Evolutionary conservation across 2,329 filamentous ascomycete species (phyloP).

Genomic region (Colletotrichum magnum): DNA sequence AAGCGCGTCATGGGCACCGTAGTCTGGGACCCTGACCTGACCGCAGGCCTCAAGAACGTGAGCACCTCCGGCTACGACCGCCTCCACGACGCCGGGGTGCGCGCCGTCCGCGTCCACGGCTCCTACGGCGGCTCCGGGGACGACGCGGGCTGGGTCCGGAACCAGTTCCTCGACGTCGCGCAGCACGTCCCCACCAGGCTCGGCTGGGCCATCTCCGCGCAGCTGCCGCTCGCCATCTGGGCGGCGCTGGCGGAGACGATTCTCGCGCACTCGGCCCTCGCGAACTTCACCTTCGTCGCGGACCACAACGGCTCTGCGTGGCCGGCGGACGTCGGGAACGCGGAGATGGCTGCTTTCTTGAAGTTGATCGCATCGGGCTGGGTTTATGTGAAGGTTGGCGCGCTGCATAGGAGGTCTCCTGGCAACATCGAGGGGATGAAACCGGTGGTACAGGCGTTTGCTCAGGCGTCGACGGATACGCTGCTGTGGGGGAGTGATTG

Average conservation of each 20-base stretch:
- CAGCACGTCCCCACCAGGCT: neutral
- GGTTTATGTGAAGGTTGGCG: conserved; percentile 20
- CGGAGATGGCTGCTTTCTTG: neutral
- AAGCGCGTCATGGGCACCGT: neutral
- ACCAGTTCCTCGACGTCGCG: conserved; percentile 13
- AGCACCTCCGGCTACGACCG: neutral
- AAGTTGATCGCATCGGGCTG: conserved; percentile 1
- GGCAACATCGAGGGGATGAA: neutral
- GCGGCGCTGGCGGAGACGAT: neutral
- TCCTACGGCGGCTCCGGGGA: conserved; percentile 19
- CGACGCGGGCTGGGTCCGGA: conserved; percentile 10
- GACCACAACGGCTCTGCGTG: conserved; percentile 13
- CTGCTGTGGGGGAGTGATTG: conserved; percentile 15
- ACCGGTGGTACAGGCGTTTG: neutral
- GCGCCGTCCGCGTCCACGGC: conserved; percentile 18
- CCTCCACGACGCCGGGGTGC: conserved; percentile 15
- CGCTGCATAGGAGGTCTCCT: conserved; percentile 15
- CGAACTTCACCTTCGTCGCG: neutral
- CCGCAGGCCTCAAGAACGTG: neutral
- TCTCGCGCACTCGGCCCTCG: neutral
- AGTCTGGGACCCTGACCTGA: conserved; percentile 8
- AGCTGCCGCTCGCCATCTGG: conserved; percentile 14
- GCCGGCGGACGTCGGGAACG: neutral
- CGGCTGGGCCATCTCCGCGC: conserved; percentile 13
- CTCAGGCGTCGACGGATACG: neutral